Base-by-base conservation (phyloP, 2,329 filamentous ascomycete genomes). In the Colletotrichum sojae region DNA sequence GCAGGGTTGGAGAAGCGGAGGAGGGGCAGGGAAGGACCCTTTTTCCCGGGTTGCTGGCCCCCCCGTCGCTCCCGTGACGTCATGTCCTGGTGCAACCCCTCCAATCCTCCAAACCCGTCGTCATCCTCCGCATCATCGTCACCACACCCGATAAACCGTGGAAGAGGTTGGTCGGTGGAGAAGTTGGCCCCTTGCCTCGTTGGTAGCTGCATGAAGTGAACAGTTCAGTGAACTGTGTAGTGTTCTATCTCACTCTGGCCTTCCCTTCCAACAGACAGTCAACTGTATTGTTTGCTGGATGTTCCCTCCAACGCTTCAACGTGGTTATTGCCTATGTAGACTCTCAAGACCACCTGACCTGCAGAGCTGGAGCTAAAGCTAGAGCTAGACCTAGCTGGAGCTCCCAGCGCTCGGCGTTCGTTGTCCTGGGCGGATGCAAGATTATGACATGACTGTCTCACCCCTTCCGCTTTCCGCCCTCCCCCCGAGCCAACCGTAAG, bases 371-470 rank as follows among this genome's bases (percentile, higher is more conserved):
- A 65, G 61, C 61, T 59, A 48, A 49, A 58, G 48, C 36, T 54
- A 25, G 36, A 45, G 22, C 49, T 31, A 36, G 16, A 53, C 36
- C 66, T 68, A 60, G 45, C 31, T 54, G 5, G 45, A 46, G 46
- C 54, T 31, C 22, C 39, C 48, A 59, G 22, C 54, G 31, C 31
- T 36, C 31, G 31, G 31, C 31, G 31, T 10, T 36, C 31, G 31
- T 8, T 36, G 31, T 8, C 31, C 31, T 36, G 27, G 27, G 8
- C 27, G 27, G 16, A 54, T 55, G 56, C 49, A 52, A 58, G 51
- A 69, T 66, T 67, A 69, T 69, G 67, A 67, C 67, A 67, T 69
- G 67, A 57, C 62, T 69, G 67, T 69, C 62, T 69, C 66, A 69
- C 49, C 55, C 43, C 13, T 15, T 55, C 31, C 31, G 6, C 27